Conservation (phyloP, 108 stramenopile genomes). For the Fragilaria radians region DNA sequence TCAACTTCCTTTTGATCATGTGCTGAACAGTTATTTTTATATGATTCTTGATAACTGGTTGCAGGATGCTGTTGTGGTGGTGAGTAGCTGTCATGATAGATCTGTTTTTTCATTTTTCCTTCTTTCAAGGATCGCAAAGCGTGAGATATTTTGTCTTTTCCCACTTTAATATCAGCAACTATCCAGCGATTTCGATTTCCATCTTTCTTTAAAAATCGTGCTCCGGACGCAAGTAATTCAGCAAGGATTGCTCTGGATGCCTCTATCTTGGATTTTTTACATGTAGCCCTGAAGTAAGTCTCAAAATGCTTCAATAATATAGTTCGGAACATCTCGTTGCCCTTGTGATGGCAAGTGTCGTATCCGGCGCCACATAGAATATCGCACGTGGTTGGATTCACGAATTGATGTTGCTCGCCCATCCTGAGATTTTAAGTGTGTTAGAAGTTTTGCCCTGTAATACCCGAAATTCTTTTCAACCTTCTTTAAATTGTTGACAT, state of each 20-base stretch:
- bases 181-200: neutral
- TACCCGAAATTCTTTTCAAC: too few relatives aligned
- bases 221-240: neutral
- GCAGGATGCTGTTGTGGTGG: too few relatives aligned
- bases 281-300: neutral
- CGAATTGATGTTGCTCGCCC: too few relatives aligned
- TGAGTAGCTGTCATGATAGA: too few relatives aligned
- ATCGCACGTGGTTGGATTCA: neutral
- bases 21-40: too few relatives aligned
- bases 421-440: too few relatives aligned
- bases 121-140: neutral
- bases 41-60: too few relatives aligned
- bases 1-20: too few relatives aligned
- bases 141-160: neutral
- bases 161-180: neutral
- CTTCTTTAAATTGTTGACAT: too few relatives aligned
- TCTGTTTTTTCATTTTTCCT: too few relatives aligned
- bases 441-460: too few relatives aligned
- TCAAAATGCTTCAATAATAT: neutral
- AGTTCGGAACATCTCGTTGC: constrained; percentile 3
- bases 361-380: constrained; percentile 5
- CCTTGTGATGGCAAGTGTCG: constrained; percentile 1
- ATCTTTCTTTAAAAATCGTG: neutral
- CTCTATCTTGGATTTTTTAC: neutral
- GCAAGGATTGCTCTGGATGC: neutral